Percentiles rank a stretch among this genome's conserved stretches.
Conservation (phyloP, 2,329 filamentous ascomycete genomes). For the Emmonsiellopsis sp. region DNA sequence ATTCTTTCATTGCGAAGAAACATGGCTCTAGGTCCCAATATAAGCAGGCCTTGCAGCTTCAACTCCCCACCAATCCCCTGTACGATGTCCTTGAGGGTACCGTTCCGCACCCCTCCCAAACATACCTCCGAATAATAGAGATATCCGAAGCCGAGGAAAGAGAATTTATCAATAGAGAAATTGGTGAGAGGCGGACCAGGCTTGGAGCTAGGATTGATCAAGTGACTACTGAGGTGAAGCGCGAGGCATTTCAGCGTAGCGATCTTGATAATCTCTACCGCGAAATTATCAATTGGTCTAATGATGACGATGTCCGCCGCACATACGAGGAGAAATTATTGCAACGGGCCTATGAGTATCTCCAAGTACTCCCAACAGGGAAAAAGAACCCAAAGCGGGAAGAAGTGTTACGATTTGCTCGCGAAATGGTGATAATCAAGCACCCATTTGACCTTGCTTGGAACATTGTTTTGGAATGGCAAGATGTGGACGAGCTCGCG, state of each 20-base stretch:
- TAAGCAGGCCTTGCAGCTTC: conserved; percentile 63
- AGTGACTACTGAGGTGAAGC: conserved; percentile 78
- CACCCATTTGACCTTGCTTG: conserved; percentile 84
- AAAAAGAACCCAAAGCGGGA: conserved; percentile 63
- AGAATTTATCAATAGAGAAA: conserved; percentile 78
- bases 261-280: conserved; percentile 72
- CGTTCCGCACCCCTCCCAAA: conserved; percentile 67
- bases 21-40: conserved; percentile 66
- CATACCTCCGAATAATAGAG: conserved; percentile 73
- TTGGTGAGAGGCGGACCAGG: conserved; percentile 78
- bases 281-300: conserved; percentile 81
- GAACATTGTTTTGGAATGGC: conserved; percentile 85
- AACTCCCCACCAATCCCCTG: conserved; percentile 70
- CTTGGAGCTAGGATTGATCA: conserved; percentile 75
- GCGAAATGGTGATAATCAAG: conserved; percentile 93
- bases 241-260: conserved; percentile 69
- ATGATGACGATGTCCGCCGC: conserved; percentile 74
- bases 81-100: conserved; percentile 78
- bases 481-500: conserved; percentile 64
- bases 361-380: conserved; percentile 58
- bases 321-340: conserved; percentile 86
- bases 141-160: conserved; percentile 80
- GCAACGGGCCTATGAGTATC: conserved; percentile 66
- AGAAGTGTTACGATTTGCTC: conserved; percentile 66
- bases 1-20: conserved; percentile 62